phyloP scores from a whole-genome alignment of 805 yeast species.

The Ogataea trehaloabstinens region DNA sequence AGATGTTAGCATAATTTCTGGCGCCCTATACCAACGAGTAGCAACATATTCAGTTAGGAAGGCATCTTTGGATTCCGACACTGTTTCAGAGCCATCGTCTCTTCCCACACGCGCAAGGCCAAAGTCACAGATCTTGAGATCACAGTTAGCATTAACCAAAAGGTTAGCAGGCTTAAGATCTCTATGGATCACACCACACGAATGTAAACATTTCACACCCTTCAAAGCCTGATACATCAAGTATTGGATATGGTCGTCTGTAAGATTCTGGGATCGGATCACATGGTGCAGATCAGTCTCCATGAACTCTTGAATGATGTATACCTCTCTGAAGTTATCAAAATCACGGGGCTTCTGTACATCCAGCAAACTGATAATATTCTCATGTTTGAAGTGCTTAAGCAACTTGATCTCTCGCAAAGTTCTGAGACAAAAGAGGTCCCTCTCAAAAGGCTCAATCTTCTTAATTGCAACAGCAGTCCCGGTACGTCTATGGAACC shows the following conservation, averaged over 20 bases:
- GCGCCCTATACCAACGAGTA: slow-evolving; percentile 83
- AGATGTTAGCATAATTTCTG: slow-evolving; percentile 74
- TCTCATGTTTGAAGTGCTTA: slow-evolving; percentile 68
- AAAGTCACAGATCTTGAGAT: slow-evolving; percentile 75
- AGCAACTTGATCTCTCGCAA: slow-evolving; percentile 67
- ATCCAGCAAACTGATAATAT: slow-evolving; percentile 64
- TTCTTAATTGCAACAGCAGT: slow-evolving; percentile 75
- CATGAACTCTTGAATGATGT: slow-evolving; percentile 75
- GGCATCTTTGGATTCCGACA: slow-evolving; percentile 23
- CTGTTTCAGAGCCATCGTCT: slow-evolving; percentile 39
- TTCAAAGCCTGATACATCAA: slow-evolving; percentile 68
- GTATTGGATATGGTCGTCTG: slow-evolving; percentile 68
- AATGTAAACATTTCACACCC: slow-evolving; percentile 69
- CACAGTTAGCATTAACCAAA: slow-evolving; percentile 66
- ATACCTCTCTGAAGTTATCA: slow-evolving; percentile 67
- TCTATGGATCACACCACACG: slow-evolving; percentile 71
- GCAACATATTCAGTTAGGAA: slow-evolving; percentile 80
- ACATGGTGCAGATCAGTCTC: slow-evolving; percentile 69
- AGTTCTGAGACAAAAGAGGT: slow-evolving; percentile 66
- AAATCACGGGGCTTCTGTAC: slow-evolving; percentile 61
- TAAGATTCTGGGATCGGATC: slow-evolving; percentile 52
- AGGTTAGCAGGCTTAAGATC: slow-evolving; percentile 77
- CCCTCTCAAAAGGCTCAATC: slow-evolving; percentile 66
- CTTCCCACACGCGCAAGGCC: slow-evolving; percentile 64
- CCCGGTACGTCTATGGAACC: slow-evolving; percentile 55